Percentiles rank a stretch among this genome's conserved stretches.
phyloP scores from a whole-genome alignment of 2,329 filamentous ascomycete species.

The Sporothrix pallida region DNA sequence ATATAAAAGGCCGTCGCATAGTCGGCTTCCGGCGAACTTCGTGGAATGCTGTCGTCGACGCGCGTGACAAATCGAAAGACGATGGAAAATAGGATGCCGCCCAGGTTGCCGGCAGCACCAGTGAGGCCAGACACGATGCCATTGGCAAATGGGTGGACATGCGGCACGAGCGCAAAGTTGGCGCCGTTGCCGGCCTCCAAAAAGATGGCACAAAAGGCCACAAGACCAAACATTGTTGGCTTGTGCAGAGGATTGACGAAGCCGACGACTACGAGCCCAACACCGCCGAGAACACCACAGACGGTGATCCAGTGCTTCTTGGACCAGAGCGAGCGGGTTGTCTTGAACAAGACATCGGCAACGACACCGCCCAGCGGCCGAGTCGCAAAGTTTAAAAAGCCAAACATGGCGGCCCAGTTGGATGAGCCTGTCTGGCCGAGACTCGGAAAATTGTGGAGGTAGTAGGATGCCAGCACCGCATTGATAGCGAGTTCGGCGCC shows the following conservation, averaged over 20 bases:
- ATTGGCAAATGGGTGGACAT: constrained; percentile 83
- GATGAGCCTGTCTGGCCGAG: constrained; percentile 62
- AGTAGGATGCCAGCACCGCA: constrained; percentile 63
- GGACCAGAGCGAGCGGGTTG: constrained; percentile 47
- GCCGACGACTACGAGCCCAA: constrained; percentile 66
- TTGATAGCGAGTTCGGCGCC: constrained; percentile 68
- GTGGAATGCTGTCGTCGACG: constrained; percentile 54
- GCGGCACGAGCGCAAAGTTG: constrained; percentile 85
- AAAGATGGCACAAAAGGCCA: constrained; percentile 80
- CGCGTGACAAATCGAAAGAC: constrained; percentile 71
- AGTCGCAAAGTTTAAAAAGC: constrained; percentile 72
- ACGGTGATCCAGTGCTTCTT: constrained; percentile 65
- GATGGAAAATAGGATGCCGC: constrained; percentile 83
- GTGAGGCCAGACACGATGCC: constrained; percentile 77
- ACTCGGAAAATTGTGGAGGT: constrained; percentile 63
- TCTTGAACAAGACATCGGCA: constrained; percentile 53
- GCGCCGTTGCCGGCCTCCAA: constrained; percentile 84
- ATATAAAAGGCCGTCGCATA: constrained; percentile 80
- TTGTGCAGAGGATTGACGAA: constrained; percentile 66
- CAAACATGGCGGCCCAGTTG: constrained; percentile 74
- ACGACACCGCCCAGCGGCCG: constrained; percentile 69
- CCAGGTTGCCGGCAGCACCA: constrained; percentile 81
- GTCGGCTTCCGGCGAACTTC: constrained; percentile 48
- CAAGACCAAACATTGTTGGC: constrained; percentile 74
- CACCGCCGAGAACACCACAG: constrained; percentile 67